Percentiles rank a stretch among this genome's conserved stretches.
Conservation (phyloP, 768 basidiomycete species). For the Dacryopinax spathularia region DNA sequence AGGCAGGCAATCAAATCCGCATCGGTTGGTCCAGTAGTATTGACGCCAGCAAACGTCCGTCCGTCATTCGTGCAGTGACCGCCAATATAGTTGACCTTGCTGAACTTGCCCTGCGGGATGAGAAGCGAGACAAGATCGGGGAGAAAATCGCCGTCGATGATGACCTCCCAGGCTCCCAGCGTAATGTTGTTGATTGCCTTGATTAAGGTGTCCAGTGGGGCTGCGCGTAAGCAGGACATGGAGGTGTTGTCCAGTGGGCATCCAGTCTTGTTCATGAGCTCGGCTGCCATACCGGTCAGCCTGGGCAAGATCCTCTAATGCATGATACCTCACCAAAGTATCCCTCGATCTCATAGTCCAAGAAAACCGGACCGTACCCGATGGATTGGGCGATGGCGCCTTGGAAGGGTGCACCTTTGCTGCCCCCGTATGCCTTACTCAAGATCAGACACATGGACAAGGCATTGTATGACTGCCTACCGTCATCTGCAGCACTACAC, state of each 20-base stretch:
- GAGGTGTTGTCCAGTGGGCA: conserved; percentile 19
- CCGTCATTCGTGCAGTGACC: conserved; percentile 36
- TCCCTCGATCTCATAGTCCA: conserved; percentile 19
- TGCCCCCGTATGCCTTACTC: conserved; percentile 34
- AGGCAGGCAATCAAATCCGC: conserved; percentile 27
- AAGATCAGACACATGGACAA: too few relatives aligned
- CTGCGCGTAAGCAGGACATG: conserved; percentile 27
- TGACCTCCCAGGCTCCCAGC: conserved; percentile 18
- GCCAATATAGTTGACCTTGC: conserved; percentile 25
- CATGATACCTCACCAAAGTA: conserved; percentile 26
- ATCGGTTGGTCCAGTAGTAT: too few relatives aligned
- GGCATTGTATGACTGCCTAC: too few relatives aligned
- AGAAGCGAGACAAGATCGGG: conserved; percentile 28
- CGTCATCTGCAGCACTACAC: conserved; percentile 33
- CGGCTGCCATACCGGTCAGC: not conserved
- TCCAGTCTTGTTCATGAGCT: conserved; percentile 21
- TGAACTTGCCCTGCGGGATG: conserved; percentile 24
- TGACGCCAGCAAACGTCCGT: conserved; percentile 27
- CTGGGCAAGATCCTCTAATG: not conserved
- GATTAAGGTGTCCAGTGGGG: conserved; percentile 22
- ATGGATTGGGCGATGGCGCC: conserved; percentile 33
- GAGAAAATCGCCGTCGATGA: conserved; percentile 13
- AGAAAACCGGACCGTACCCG: conserved; percentile 29
- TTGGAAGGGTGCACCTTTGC: conserved; percentile 27
- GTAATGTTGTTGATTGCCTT: conserved; percentile 27